Evolutionary conservation across 2,329 filamentous ascomycete species (phyloP).

Genomic region (Claviceps sp.): DNA sequence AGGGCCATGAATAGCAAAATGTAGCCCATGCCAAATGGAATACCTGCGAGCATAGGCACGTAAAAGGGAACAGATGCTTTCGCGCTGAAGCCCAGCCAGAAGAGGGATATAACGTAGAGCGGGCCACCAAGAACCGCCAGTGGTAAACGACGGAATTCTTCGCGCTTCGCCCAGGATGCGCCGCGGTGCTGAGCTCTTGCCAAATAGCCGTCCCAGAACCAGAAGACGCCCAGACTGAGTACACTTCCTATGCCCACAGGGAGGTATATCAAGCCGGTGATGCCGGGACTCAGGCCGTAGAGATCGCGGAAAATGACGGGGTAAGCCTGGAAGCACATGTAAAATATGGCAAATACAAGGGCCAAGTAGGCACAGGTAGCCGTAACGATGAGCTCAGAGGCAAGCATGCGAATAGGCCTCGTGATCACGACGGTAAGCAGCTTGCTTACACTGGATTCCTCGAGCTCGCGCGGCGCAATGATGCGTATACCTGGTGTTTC

Average conservation of each 20-base stretch:
- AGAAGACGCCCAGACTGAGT: slow-evolving; percentile 46
- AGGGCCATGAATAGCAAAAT: slow-evolving; percentile 50
- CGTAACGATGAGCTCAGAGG: slow-evolving; percentile 59
- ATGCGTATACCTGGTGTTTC: slow-evolving; percentile 36
- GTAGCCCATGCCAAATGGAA: slow-evolving; percentile 49
- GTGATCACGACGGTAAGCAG: slow-evolving; percentile 54
- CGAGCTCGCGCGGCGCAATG: slow-evolving; percentile 49
- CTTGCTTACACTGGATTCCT: slow-evolving; percentile 41
- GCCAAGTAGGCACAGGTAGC: slow-evolving; percentile 58
- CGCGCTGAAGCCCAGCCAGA: slow-evolving; percentile 52
- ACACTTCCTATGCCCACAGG: slow-evolving; percentile 51
- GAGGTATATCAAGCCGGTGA: slow-evolving; percentile 54
- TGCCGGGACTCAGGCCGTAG: slow-evolving; percentile 50
- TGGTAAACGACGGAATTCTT: slow-evolving; percentile 57
- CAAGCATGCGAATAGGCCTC: slow-evolving; percentile 57
- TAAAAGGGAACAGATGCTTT: slow-evolving; percentile 33
- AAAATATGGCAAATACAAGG: slow-evolving; percentile 51
- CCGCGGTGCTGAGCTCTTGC: slow-evolving; percentile 33
- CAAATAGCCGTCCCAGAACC: slow-evolving; percentile 52
- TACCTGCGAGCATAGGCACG: slow-evolving; percentile 44
- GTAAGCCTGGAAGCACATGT: slow-evolving; percentile 67
- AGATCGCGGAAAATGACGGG: slow-evolving; percentile 52
- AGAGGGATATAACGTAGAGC: slow-evolving; percentile 41
- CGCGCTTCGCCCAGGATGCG: slow-evolving; percentile 44
- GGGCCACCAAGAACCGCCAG: slow-evolving; percentile 61